Evolutionary conservation across 768 basidiomycete species (phyloP), one percentile per base, ranked within the genome.

Genomic region (Tricholoma terreum): DNA sequence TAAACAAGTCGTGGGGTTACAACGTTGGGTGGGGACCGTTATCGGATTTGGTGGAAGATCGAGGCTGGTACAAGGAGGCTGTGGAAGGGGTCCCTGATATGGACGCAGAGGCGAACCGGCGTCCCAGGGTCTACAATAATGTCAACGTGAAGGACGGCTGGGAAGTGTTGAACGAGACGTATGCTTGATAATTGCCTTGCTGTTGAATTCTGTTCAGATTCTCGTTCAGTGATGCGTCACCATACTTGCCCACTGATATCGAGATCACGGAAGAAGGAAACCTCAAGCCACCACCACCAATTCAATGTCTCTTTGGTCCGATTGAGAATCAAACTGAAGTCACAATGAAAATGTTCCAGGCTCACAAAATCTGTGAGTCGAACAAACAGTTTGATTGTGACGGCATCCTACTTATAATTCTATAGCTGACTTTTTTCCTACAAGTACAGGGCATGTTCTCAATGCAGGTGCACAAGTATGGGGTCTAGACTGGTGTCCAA

Each of bases 401-500:
- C 38, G 36, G 30, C 22, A 53, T 10, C n/a, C n/a, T 42, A 30
- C 2, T 22, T 12, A 17, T 31, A 8, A n/a, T 27, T 14, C 34
- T 55, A 12, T 58, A 94, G 92, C 84, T 36, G 74, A 84, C 9
- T 82, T 80, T 60, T 71, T 86, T 10, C 75, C 83, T 2, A 80
- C 79, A 36, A 85, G 82, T 61, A 75, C 78, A 27, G 79, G 88
- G 0, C 80, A 88, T 58, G 75, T 96, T 1, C 88, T 98, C 70
- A 91, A 88, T 59, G 88, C 90, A 0, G 97, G 97, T 6, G 90
- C 87, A 2, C 89, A 92, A 0, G 89, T 92, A n/a, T 92, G 90
- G 86, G 92, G 86, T 2, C 66, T 96, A 34, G 93, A 95, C 61
- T 98, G 95, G 95, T 94, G 94, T 69, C 96, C 97, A 3, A 84